Percentiles rank a stretch among this genome's conserved stretches.
phyloP scores from a whole-genome alignment of 768 basidiomycete genomes.

The Leccinum subgranulosum region DNA sequence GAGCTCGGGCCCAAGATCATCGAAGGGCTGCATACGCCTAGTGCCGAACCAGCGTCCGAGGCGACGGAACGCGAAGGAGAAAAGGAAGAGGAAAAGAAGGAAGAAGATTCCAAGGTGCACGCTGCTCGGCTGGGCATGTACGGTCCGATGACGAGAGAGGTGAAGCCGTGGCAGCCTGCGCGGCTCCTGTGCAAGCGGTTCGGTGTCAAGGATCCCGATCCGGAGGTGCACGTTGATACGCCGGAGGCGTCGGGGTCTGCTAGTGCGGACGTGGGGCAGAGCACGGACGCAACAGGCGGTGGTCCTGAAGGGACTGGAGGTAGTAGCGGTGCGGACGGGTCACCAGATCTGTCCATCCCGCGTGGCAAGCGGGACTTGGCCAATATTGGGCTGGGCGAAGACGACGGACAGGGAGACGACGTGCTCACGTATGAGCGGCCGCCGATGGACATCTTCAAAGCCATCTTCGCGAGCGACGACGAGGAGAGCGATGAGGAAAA shows the following conservation, averaged over 20 bases:
- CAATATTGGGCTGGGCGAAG: conserved; percentile 89
- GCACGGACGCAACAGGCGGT: not conserved
- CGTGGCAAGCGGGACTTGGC: conserved; percentile 56
- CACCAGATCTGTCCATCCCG: not conserved
- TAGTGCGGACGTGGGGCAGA: conserved; percentile 6
- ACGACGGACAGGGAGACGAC: conserved; percentile 84
- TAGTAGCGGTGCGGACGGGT: not conserved
- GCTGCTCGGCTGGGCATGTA: conserved; percentile 90
- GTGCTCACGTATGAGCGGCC: conserved; percentile 88
- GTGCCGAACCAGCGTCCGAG: conserved; percentile 34
- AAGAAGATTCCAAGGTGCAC: conserved; percentile 71
- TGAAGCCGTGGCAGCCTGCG: conserved; percentile 75
- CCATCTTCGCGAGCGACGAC: conserved; percentile 95
- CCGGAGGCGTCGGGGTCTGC: conserved; percentile 24
- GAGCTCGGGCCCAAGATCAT: conserved; percentile 59
- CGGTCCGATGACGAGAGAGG: conserved; percentile 80
- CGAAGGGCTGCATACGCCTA: conserved; percentile 68
- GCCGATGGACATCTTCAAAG: conserved; percentile 91
- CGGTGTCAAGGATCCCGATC: conserved; percentile 79
- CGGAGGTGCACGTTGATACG: conserved; percentile 41
- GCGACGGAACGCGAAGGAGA: conserved; percentile 40
- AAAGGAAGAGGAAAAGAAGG: conserved; percentile 40
- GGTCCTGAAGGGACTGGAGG: not conserved
- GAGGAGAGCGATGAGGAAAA: conserved; percentile 77
- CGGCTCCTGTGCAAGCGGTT: conserved; percentile 89